Percentiles rank a stretch among this genome's conserved stretches.
Evolutionary conservation across 2,329 filamentous ascomycete species (phyloP).

Genomic region (Paramyrothecium sp.): DNA sequence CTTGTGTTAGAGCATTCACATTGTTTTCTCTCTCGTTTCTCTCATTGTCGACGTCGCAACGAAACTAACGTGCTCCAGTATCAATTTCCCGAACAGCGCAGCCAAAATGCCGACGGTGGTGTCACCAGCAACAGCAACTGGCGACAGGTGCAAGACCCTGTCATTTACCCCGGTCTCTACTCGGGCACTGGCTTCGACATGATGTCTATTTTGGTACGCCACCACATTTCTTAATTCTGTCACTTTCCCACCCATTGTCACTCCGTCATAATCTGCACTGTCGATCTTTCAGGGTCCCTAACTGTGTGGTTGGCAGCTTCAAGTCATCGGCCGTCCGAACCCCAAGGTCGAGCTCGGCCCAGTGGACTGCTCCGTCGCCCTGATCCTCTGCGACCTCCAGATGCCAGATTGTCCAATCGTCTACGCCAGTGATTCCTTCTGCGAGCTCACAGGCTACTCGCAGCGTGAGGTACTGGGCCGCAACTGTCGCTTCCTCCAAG

Average conservation of each 20-base stretch:
- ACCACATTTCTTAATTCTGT: neutral
- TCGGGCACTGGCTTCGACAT: constrained; percentile 54
- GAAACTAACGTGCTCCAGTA: neutral
- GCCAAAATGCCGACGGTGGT: constrained; percentile 2
- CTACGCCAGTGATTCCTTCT: constrained; percentile 81
- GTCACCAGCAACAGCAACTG: constrained; percentile 15
- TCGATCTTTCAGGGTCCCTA: constrained; percentile 5
- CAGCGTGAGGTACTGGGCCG: constrained; percentile 70
- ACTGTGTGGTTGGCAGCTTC: constrained; percentile 35
- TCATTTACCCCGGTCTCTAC: constrained; percentile 58
- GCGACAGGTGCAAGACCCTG: constrained; percentile 35
- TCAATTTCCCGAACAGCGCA: neutral
- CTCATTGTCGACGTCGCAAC: neutral
- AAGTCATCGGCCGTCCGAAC: constrained; percentile 68
- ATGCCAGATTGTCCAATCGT: constrained; percentile 76
- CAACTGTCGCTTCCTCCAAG: constrained; percentile 85
- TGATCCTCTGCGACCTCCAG: constrained; percentile 77
- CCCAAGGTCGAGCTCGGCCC: constrained; percentile 77
- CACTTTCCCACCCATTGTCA: neutral
- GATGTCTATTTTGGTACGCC: constrained; percentile 52
- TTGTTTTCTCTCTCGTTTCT: neutral
- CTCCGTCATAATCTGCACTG: neutral
- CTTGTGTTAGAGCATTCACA: neutral
- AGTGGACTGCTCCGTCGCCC: constrained; percentile 80
- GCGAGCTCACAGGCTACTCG: constrained; percentile 75